Base-by-base conservation (phyloP, 176 grass and related monocot species). In the Eleusine indica region DNA sequence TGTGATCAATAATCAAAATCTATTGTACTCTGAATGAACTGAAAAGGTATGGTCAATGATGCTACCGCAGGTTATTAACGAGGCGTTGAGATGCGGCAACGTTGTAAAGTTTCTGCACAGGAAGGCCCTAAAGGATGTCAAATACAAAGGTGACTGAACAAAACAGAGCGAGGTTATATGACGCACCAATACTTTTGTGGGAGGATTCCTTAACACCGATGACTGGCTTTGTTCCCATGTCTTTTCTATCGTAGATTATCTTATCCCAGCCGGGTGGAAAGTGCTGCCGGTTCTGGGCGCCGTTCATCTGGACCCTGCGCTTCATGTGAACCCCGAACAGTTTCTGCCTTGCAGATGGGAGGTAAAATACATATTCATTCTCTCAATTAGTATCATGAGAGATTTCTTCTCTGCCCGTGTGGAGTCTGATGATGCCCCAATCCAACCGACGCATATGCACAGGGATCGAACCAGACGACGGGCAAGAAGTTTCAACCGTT, bases 231-330 rank as follows among this genome's bases (percentile, higher is more conserved):
- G 44, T 47, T 47, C 44, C 44, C 44, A 47, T 47, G 44, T 73
- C 49, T 5, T 10, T 14, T 9, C 42, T 46, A 60, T 73, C 38
- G 38, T 74, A 92, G 90, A 51, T 10, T 86, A 89, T 71, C 6
- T 92, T 42, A 92, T 92, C 78, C 87, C 90, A 32, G 83, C 83
- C 56, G 90, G 90, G 7, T 92, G 90, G 90, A 92, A 92, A 76
- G 87, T 92, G 28, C 87, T 92, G 9, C 90, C 90, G 19, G 62
- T 92, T 12, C 66, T 92, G 13, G 76, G 74, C 49, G 83, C 87
- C 8, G 82, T 86, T 67, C 90, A 92, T 89, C 68, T 92, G 70
- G 87, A 92, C 43, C 51, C 90, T 5, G 70, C 79, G 4, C 86
- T 89, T 17, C 74, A 92, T 42, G 73, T n/a, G 79, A 86, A 86